phyloP scores from a whole-genome alignment of 352 stramenopile species.

The Achlya hypogyna region DNA sequence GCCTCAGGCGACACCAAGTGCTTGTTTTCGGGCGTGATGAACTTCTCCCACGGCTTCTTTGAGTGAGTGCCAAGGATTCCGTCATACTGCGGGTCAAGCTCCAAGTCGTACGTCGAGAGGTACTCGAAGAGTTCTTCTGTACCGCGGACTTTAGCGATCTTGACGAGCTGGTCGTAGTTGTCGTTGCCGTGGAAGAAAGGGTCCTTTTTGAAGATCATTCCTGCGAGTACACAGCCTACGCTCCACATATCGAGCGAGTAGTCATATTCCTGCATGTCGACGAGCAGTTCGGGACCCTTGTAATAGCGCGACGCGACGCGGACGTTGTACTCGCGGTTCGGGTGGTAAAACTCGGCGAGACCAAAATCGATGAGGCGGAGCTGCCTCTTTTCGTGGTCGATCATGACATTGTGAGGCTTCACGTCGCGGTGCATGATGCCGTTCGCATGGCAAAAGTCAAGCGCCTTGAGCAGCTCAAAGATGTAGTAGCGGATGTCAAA shows the following conservation, averaged over 20 bases:
- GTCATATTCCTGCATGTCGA: conserved; percentile 99
- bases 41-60: conserved; percentile 99
- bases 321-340: conserved; percentile 98
- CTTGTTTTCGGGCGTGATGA: conserved; percentile 97
- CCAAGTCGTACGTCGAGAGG: conserved; percentile 97
- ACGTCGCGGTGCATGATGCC: conserved; percentile 99
- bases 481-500: conserved; percentile 99
- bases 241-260: conserved; percentile 99
- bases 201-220: conserved; percentile 99
- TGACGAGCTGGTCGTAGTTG: conserved; percentile 99
- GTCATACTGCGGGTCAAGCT: conserved; percentile 98
- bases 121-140: conserved; percentile 99
- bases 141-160: conserved; percentile 97
- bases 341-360: conserved; percentile 99
- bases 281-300: conserved; percentile 97
- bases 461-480: conserved; percentile 90
- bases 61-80: conserved; percentile 94
- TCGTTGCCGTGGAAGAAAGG: conserved; percentile 99
- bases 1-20: conserved; percentile 94
- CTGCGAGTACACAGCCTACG: conserved; percentile 98
- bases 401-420: conserved; percentile 99
- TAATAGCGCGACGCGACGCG: conserved; percentile 99
- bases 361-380: conserved; percentile 99
- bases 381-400: conserved; percentile 97
- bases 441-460: conserved; percentile 99